Evolutionary conservation across 2,329 filamentous ascomycete species (phyloP).

Genomic region (Aspergillus pseudoglaucus): DNA sequence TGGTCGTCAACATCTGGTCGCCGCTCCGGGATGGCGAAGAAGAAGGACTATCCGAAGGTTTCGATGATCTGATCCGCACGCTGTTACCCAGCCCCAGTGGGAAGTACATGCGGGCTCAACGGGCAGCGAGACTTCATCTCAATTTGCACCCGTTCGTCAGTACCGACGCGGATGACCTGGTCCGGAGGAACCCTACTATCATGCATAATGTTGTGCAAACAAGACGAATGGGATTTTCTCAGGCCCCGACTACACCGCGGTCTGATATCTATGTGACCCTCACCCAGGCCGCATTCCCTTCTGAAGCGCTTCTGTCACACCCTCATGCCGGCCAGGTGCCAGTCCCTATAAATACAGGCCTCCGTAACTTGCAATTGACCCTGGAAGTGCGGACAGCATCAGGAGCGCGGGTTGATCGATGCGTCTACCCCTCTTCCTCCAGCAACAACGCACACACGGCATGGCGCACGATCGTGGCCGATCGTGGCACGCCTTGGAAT

Average conservation of each 20-base stretch:
- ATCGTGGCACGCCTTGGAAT: constrained; percentile 77
- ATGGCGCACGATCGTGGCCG: constrained; percentile 78
- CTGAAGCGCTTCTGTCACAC: constrained; percentile 57
- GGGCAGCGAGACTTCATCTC: constrained; percentile 71
- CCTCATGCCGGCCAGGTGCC: constrained; percentile 76
- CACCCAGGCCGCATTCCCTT: constrained; percentile 68
- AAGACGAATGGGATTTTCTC: constrained; percentile 86
- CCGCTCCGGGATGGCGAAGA: constrained; percentile 52
- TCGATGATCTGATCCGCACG: constrained; percentile 66
- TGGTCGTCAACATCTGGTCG: constrained; percentile 72
- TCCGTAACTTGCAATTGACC: constrained; percentile 76
- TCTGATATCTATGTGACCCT: constrained; percentile 95
- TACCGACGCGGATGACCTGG: constrained; percentile 69
- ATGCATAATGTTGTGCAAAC: constrained; percentile 76
- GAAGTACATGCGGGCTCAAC: constrained; percentile 64
- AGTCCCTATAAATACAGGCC: constrained; percentile 56
- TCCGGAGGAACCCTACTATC: constrained; percentile 80
- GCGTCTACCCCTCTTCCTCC: constrained; percentile 71
- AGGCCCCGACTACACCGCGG: constrained; percentile 76
- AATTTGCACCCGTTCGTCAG: constrained; percentile 72
- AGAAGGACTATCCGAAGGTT: constrained; percentile 57
- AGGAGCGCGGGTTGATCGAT: constrained; percentile 78
- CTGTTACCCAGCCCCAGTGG: constrained; percentile 68
- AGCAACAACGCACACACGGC: constrained; percentile 72
- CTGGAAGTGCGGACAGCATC: constrained; percentile 75